phyloP scores from a whole-genome alignment of 73 alveolate species.

The Effrenium voratum region DNA sequence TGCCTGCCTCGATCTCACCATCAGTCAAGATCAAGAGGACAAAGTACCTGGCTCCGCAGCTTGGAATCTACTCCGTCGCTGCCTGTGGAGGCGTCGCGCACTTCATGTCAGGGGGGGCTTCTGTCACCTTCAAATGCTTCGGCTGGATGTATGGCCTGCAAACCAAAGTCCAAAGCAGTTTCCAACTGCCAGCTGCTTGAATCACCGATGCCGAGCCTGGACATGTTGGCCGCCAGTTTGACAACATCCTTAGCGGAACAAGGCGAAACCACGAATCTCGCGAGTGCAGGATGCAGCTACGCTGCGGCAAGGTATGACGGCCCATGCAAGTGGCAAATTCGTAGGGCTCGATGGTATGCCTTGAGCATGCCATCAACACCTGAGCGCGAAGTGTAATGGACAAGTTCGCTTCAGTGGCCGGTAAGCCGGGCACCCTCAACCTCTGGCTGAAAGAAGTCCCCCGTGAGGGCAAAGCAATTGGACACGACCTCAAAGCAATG shows the following conservation, averaged over 20 bases:
- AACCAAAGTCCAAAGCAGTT: background rate
- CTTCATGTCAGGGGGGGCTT: slow-evolving; percentile 77
- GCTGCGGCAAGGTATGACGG: slow-evolving; percentile 63
- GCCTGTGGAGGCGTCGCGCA: background rate
- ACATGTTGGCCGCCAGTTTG: slow-evolving; percentile 78
- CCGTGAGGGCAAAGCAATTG: slow-evolving; percentile 82
- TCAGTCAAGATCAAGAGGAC: slow-evolving; percentile 73
- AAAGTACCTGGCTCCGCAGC: slow-evolving; percentile 39
- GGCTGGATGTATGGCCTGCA: slow-evolving; percentile 86
- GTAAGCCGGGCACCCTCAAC: slow-evolving; percentile 33
- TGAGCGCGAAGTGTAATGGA: background rate
- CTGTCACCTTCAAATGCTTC: slow-evolving; percentile 41
- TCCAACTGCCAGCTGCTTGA: background rate
- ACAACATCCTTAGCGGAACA: slow-evolving; percentile 42
- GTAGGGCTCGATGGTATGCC: slow-evolving; percentile 79
- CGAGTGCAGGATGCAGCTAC: background rate
- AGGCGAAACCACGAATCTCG: background rate
- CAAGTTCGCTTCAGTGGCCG: background rate
- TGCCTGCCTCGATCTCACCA: slow-evolving; percentile 88
- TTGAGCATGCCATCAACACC: slow-evolving; percentile 91
- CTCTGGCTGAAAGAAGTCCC: slow-evolving; percentile 70
- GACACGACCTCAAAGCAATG: slow-evolving; percentile 49
- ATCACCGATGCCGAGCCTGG: slow-evolving; percentile 6
- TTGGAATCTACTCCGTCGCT: background rate
- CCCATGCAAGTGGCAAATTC: slow-evolving; percentile 79